These are phyloP conservation scores for Sporormia fimetaria DNA, from an alignment of 495 filamentous ascomycete species.

Conservation along the genomic window DNA sequence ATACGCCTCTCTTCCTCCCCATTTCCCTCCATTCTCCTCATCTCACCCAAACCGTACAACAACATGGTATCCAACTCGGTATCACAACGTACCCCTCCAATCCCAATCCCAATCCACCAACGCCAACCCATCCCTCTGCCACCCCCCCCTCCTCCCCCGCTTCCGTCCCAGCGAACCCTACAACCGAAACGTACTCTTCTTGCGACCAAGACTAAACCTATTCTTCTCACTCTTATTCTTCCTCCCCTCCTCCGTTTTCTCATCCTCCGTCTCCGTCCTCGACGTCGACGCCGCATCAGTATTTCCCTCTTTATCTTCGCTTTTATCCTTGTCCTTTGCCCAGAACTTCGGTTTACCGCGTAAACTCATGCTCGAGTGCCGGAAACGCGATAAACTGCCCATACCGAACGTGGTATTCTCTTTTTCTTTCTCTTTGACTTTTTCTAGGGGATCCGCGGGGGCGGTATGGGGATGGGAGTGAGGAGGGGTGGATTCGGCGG, in stretches of 20 bases:
- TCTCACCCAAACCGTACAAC: too few relatives aligned
- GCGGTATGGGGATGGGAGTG: too few relatives aligned
- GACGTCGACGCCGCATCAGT: conserved; percentile 4
- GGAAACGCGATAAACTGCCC: conserved; percentile 42
- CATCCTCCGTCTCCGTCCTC: conserved; percentile 5
- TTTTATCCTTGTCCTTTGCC: conserved; percentile 16
- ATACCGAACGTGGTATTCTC: conserved; percentile 25
- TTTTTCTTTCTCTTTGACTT: conserved; percentile 24
- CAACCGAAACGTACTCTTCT: conserved; percentile 36
- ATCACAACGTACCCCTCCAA: too few relatives aligned
- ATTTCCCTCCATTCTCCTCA: too few relatives aligned
- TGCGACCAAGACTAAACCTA: conserved; percentile 49
- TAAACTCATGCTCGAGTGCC: conserved; percentile 46
- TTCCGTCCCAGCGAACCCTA: background rate
- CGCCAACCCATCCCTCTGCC: too few relatives aligned
- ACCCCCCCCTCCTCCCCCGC: too few relatives aligned
- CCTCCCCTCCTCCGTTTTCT: conserved; percentile 4
- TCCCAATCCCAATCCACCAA: too few relatives aligned
- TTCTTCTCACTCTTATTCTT: conserved; percentile 29
- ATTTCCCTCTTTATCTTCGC: conserved; percentile 6
- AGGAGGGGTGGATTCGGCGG: too few relatives aligned
- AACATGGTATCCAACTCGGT: too few relatives aligned
- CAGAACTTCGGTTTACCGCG: conserved; percentile 42
- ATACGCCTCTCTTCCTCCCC: too few relatives aligned
- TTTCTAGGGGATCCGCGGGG: too few relatives aligned